Percentiles rank a stretch among this genome's conserved stretches.
Conservation (phyloP, 139 green algal species). For the Coccomyxa sp. region DNA sequence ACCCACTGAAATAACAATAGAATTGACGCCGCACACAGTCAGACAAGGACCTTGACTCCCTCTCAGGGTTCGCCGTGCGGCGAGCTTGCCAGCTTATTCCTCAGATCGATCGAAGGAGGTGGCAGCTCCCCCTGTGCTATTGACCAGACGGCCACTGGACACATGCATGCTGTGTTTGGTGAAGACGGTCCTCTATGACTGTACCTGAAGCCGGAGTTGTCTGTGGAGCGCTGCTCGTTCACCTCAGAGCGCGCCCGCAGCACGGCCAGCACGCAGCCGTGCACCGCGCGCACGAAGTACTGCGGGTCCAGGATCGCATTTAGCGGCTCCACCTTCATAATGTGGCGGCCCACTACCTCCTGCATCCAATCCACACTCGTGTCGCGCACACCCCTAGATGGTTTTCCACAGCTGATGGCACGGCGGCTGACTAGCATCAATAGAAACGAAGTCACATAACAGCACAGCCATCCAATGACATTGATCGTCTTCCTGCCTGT, state of each 20-base stretch:
- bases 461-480: too few relatives aligned
- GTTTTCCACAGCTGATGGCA: too few relatives aligned
- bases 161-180: neutral
- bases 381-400: too few relatives aligned
- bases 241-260: neutral
- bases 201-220: neutral
- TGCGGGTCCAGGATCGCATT: constrained; percentile 34
- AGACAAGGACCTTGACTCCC: neutral
- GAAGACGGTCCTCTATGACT: neutral
- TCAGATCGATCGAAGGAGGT: too few relatives aligned
- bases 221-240: neutral
- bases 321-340: constrained; percentile 33
- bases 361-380: neutral
- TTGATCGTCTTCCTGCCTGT: too few relatives aligned
- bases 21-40: neutral
- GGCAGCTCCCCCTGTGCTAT: neutral
- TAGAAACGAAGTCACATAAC: too few relatives aligned
- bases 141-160: neutral
- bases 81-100: neutral
- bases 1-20: neutral
- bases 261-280: constrained; percentile 25
- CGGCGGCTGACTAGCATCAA: too few relatives aligned
- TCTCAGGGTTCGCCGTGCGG: neutral
- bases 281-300: constrained; percentile 37
- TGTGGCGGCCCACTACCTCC: constrained; percentile 17